Percentiles rank a stretch among this genome's conserved stretches.
These are phyloP conservation scores for Ogataea ramenticola DNA, from an alignment of 805 yeast species.

Conservation along the genomic window DNA sequence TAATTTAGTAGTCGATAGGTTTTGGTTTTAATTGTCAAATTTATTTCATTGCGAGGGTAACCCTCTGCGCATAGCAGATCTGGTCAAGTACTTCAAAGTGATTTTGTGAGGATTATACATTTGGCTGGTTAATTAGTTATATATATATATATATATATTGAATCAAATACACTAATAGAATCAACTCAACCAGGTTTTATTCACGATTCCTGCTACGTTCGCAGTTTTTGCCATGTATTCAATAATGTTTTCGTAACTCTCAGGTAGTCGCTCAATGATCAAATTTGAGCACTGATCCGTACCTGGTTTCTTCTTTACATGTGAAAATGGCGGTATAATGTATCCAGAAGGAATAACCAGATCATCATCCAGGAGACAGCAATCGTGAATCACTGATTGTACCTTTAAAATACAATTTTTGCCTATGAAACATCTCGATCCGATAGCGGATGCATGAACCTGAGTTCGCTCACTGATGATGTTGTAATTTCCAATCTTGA, in stretches of 20 bases:
- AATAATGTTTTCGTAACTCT: constrained; percentile 21
- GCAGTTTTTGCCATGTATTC: constrained; percentile 9
- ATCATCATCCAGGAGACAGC: constrained; percentile 38
- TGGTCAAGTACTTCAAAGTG: no score
- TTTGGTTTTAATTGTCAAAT: not conserved
- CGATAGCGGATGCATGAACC: constrained; percentile 33
- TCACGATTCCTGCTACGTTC: not conserved
- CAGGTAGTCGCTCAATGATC: constrained; percentile 12
- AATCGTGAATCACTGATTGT: constrained; percentile 39
- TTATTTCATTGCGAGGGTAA: not conserved
- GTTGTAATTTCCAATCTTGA: constrained; percentile 40
- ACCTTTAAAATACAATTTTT: constrained; percentile 29
- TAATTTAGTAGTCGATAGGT: no score
- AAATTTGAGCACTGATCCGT: not conserved
- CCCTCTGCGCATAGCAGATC: no score
- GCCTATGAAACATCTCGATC: constrained; percentile 44
- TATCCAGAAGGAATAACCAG: constrained; percentile 33
- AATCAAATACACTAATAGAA: no score
- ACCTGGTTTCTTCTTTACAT: constrained; percentile 21
- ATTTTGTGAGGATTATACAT: no score
- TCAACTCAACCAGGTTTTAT: no score
- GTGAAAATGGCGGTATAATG: constrained; percentile 46
- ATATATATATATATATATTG: no score
- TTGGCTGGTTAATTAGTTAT: no score
- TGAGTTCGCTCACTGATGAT: constrained; percentile 30